These are phyloP conservation scores for Ceratocystis ficicola DNA, from an alignment of 2,329 filamentous ascomycete species.

Conservation along the genomic window DNA sequence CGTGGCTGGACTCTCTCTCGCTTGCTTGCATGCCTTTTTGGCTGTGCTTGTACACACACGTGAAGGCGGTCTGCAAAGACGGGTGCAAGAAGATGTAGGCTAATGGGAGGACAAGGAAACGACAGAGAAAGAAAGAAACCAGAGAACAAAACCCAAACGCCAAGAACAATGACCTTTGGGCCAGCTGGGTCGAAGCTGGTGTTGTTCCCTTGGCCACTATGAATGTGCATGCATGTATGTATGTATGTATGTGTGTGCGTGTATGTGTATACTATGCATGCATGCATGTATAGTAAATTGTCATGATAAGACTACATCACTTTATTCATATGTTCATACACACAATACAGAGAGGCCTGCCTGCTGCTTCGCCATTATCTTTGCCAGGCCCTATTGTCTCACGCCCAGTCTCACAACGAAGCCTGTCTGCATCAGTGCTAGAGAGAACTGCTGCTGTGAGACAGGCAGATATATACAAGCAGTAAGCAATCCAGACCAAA, in stretches of 20 bases:
- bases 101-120: constrained; percentile 1
- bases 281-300: background rate
- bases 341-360: background rate
- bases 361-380: background rate
- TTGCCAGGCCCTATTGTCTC: background rate
- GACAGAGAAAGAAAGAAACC: background rate
- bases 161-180: no score
- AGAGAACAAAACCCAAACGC: no score
- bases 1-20: constrained; percentile 9
- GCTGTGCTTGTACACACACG: constrained; percentile 7
- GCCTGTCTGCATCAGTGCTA: background rate
- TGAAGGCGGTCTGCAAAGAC: constrained; percentile 6
- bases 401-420: background rate
- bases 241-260: no score
- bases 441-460: constrained; percentile 6
- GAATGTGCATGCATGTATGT: no score
- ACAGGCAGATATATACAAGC: background rate
- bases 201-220: no score
- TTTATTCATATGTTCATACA: no score
- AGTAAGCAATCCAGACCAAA: background rate
- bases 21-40: constrained; percentile 7
- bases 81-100: background rate
- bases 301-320: background rate
- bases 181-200: no score
- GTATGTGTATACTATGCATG: background rate